These are phyloP conservation scores for Geosmithia morbida DNA, from an alignment of 2,329 filamentous ascomycete genomes.

Conservation along the genomic window DNA sequence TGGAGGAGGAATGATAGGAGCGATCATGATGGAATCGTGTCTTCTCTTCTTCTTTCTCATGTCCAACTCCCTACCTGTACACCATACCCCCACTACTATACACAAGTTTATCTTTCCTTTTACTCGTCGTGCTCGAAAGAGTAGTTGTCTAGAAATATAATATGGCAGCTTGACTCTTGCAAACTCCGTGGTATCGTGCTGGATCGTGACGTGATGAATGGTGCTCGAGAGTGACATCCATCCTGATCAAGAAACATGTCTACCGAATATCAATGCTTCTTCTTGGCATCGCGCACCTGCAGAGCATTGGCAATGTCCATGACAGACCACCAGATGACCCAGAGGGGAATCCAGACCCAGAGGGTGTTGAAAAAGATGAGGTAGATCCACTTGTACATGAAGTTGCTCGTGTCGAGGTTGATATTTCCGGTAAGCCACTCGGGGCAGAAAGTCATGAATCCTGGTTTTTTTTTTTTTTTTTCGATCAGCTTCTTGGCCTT, in stretches of 20 bases:
- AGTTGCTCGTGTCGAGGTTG: conserved; percentile 51
- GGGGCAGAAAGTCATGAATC: conserved; percentile 58
- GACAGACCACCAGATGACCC: conserved; percentile 39
- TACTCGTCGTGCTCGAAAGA: too few species aligned
- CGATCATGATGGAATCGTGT: too few species aligned
- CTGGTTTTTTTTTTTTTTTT: conserved; percentile 17
- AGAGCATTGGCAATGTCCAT: conserved; percentile 41
- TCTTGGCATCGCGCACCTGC: conserved; percentile 13
- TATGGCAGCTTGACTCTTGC: too few species aligned
- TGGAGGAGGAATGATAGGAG: not conserved
- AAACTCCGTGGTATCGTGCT: too few species aligned
- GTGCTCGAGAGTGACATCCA: too few species aligned
- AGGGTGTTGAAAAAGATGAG: conserved; percentile 55
- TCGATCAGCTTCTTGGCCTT: not conserved
- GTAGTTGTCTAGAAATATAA: too few species aligned
- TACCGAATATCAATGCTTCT: conserved; percentile 6
- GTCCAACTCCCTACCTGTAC: too few species aligned
- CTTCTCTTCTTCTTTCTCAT: too few species aligned
- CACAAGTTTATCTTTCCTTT: too few species aligned
- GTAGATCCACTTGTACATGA: conserved; percentile 55
- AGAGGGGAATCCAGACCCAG: conserved; percentile 51
- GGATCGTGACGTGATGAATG: too few species aligned
- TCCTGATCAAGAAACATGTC: too few species aligned
- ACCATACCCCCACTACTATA: too few species aligned
- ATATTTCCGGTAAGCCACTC: conserved; percentile 50